A percentile compares a stretch with the other conserved stretches of the same genome.
These are phyloP conservation scores for Arctium minus DNA, from an alignment of 129 eudicot species.

Conservation along the genomic window DNA sequence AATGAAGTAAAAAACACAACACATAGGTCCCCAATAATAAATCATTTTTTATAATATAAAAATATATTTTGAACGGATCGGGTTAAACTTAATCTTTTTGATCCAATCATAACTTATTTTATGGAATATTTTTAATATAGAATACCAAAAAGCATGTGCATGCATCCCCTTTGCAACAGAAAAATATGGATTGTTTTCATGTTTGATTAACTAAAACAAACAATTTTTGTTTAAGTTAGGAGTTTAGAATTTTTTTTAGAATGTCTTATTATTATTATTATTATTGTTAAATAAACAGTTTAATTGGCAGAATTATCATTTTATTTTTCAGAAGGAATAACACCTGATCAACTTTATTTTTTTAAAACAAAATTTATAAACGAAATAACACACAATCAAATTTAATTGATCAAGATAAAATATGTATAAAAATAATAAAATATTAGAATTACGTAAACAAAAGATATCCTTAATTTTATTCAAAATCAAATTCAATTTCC, in stretches of 20 bases:
- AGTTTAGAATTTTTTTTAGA: too few relatives aligned
- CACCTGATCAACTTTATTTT: not conserved
- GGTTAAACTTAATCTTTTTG: constrained; percentile 55
- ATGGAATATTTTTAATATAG: not conserved
- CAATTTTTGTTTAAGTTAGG: not conserved
- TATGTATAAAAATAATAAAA: not conserved
- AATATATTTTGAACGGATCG: not conserved
- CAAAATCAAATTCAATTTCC: not conserved
- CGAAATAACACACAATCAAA: not conserved
- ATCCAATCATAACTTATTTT: constrained; percentile 47
- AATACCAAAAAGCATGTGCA: constrained; percentile 22
- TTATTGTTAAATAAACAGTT: too few relatives aligned
- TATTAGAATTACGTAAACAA: too few relatives aligned
- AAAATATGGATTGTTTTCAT: not conserved
- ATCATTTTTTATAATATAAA: not conserved
- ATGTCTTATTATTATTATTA: too few relatives aligned
- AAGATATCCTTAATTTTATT: not conserved
- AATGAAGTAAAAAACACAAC: constrained; percentile 12
- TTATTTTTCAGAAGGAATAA: not conserved
- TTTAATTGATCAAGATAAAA: not conserved
- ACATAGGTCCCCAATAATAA: not conserved
- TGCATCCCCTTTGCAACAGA: not conserved
- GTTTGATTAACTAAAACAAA: not conserved
- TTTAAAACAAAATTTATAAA: not conserved
- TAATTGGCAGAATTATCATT: too few relatives aligned